Evolutionary conservation across 2,329 filamentous ascomycete species (phyloP), one percentile per base, ranked within the genome.

Genomic region (Aplosporella prunicola): DNA sequence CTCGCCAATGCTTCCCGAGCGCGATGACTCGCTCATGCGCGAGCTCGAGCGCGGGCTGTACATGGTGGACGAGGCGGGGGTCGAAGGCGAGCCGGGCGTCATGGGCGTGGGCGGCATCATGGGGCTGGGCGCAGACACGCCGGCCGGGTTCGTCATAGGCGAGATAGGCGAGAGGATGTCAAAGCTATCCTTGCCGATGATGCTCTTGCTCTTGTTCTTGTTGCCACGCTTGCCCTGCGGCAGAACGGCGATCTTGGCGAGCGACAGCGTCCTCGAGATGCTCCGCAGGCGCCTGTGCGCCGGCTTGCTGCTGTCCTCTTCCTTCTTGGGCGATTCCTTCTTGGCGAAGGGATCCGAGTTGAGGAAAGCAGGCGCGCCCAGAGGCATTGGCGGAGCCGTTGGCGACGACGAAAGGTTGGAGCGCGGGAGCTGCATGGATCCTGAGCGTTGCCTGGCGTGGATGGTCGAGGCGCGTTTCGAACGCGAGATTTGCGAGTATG

Each of bases 281-380:
- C 53, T 57, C 8, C 58, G 51, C 15, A 61, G 45, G 3, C 58
- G 57, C 39, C 47, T 52, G 47, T 61, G 57, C 3, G 57, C 45
- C 9, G 40, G 34, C 33, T 32, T 38, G 28, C 30, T 20, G 11
- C 7, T 29, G 2, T 30, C 30, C 26, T 27, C 33, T n/a, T 10
- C 20, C 5, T 23, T 13, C 32, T 34, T 35, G 8, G 29, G 29
- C 25, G 32, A 20, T 14, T 31, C 38, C 30, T 39, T 39, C 30
- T 56, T 57, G 20, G 56, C 58, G 42, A 56, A 61, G 7, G 58
- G 58, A 33, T 61, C 58, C 7, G 55, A 57, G 37, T 47, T 56
- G 30, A 61, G 52, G 45, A 61, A 61, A n/a, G 56, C 47, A 17
- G 57, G 54, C 3, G 52, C 41, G 11, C 43, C 52, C 7, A 55